Conservation (phyloP, 352 stramenopile species). For the Discostella stelligera region DNA sequence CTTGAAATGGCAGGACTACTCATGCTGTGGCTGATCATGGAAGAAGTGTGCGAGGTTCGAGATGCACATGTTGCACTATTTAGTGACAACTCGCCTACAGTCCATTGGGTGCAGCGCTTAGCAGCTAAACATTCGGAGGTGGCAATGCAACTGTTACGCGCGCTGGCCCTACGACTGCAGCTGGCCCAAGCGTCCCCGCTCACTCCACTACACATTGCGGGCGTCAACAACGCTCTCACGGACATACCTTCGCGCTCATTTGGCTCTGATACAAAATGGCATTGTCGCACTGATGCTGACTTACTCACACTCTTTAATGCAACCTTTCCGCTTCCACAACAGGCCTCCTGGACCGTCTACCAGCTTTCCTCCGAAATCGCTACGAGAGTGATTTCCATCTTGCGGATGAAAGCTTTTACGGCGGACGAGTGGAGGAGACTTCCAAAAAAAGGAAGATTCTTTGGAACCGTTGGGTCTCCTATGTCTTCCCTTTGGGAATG, state of each 20-base stretch:
- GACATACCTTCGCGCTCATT: conserved; percentile 39
- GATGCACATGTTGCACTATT: conserved; percentile 15
- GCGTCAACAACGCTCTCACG: conserved; percentile 15
- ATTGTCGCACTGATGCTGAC: conserved; percentile 16
- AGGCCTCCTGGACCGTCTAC: conserved; percentile 10
- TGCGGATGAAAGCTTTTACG: too few species aligned
- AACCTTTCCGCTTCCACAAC: too few species aligned
- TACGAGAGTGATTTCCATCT: conserved; percentile 1
- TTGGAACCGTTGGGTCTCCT: conserved; percentile 5
- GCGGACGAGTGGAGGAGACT: conserved; percentile 3
- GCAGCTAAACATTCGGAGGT: neutral
- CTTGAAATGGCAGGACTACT: conserved; percentile 22
- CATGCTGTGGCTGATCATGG: conserved; percentile 13
- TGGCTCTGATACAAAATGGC: conserved; percentile 13
- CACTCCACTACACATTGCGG: conserved; percentile 3
- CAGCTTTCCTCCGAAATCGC: conserved; percentile 13
- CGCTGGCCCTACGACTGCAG: neutral
- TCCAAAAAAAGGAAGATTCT: conserved; percentile 7
- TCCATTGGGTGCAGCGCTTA: conserved; percentile 7
- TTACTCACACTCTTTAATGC: conserved; percentile 33
- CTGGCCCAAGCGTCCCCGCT: neutral
- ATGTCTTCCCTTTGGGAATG: conserved; percentile 15
- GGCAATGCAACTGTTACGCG: neutral
- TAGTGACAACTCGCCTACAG: conserved; percentile 31
- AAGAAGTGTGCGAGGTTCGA: neutral